Evolutionary conservation across 257 asterid genomes (phyloP), one percentile per base, ranked within the genome.

Genomic region (Scutellaria minor): DNA sequence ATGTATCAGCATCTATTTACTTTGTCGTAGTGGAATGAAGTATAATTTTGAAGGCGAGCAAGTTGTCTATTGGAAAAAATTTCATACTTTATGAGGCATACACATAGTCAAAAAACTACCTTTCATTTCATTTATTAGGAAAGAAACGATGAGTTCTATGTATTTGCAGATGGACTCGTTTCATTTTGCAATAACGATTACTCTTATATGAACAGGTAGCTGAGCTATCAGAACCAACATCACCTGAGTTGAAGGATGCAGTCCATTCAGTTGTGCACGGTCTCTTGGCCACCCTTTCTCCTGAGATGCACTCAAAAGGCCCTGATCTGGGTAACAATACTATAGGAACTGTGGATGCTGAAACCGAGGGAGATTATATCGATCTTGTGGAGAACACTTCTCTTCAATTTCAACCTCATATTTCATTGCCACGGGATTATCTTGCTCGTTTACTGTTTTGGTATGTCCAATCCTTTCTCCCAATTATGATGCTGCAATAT

Each of bases 201-300:
- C 56, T 47, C 44, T 74, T 64, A 48, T 69, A 14, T 56, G 55
- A 77, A 71, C 86, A 94, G 99, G 96, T 94, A 51, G 96, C 86
- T 0, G 99, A 94, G 87, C 88, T 94, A 5, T 94, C 99, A 46
- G 99, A 94, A 77, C 95, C 97, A 62, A 83, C 97, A 50, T 88
- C 87, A 12, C 77, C 90, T 2, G 97, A 89, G 70, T 64, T 89
- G 74, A 91, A 87, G 76, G 93, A 86, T 14, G 82, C 93, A 31
- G 84, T 94, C 78, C 90, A 84, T 77, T 94, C 97, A 11, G 95
- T 94, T 22, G 96, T 89, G 31, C 96, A 94, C 70, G 98, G 98
- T 80, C 91, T 94, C 57, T 87, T 94, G 82, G 98, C 98, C 24
- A 91, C 98, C 50, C 96, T 94, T 47, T 94, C 98, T 72, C 98